These are phyloP conservation scores for Xylaria sp. DNA, from an alignment of 2,329 filamentous ascomycete species.

Conservation along the genomic window DNA sequence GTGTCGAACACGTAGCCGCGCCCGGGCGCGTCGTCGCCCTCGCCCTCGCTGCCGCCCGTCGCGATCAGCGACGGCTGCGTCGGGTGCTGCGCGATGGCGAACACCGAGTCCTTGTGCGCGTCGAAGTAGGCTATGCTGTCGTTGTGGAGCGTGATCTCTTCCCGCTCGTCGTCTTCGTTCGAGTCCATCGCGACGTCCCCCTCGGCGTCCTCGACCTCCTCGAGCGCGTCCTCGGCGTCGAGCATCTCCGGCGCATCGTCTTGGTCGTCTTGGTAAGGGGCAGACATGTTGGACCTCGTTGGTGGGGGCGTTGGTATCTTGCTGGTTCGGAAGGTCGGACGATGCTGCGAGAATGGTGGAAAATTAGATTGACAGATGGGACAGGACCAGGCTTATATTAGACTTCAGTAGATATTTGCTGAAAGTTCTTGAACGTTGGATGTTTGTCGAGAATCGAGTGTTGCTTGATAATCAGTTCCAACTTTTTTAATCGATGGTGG, in stretches of 20 bases:
- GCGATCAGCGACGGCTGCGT: conserved; percentile 75
- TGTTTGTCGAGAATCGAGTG: conserved; percentile 5
- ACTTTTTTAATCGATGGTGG: conserved; percentile 29
- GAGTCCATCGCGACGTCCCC: conserved; percentile 83
- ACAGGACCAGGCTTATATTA: neutral
- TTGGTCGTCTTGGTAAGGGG: conserved; percentile 44
- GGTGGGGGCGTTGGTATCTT: neutral
- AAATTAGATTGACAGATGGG: neutral
- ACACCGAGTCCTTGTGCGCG: conserved; percentile 85
- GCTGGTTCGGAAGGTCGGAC: neutral
- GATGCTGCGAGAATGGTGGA: neutral
- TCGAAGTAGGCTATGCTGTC: conserved; percentile 95
- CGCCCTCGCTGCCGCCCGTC: conserved; percentile 75
- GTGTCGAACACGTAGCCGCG: conserved; percentile 85
- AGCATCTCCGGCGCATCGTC: conserved; percentile 72
- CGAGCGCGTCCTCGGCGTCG: conserved; percentile 74
- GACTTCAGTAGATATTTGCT: neutral
- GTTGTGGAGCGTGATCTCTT: conserved; percentile 82
- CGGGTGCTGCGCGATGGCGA: conserved; percentile 93
- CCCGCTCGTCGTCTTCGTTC: conserved; percentile 67
- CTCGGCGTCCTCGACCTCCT: conserved; percentile 63
- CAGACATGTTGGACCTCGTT: conserved; percentile 34
- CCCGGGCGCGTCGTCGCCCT: conserved; percentile 65
- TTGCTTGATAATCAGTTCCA: conserved; percentile 32
- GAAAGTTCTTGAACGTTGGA: neutral